Evolutionary conservation across 495 filamentous ascomycete genomes (phyloP), one percentile per base, ranked within the genome.

Genomic region (Recurvomyces mirabilis): DNA sequence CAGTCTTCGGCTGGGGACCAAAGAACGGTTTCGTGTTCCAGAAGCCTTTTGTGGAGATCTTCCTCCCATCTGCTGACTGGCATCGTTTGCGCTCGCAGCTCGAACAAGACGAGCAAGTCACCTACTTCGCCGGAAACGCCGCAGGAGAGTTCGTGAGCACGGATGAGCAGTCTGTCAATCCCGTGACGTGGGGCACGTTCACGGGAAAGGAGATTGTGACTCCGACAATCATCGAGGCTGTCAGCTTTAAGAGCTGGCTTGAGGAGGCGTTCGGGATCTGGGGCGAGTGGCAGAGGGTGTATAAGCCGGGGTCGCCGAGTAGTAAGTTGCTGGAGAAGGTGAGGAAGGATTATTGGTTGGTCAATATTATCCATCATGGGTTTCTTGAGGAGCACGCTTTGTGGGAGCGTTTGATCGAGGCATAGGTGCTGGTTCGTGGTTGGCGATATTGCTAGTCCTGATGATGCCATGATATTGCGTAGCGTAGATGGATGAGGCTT

Each of bases 241-340:
- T 93, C 42, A 89, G 83, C 58, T 98, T 98, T 73, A 72, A 79
- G 34, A 86, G 88, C 20, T 98, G 91, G 91, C 75, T 77, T 45
- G 93, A 96, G 56, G 91, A 98, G 69, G 91, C 91, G 2, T 98
- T 87, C 68, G 80, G 77, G 13, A 93, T 95, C 56, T 98, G 89
- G 84, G 71, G 71, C 24, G 91, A 96, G 64, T 98, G 91, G 91
- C 81, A 79, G 25, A 72, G 80, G 49, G 80, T 96, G 17, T 94
- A 91, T 57, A 74, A 73, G 3, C 67, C 73, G 36, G 71, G 74
- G 15, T 79, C 77, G 1, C 55, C 67, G n/a, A 83, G 78, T 38
- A 75, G 77, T 53, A 73, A 73, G 50, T 69, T 93, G 53, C 64
- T 95, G 10, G 72, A 81, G 41, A 52, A 60, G 2, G 61, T 79